These are phyloP conservation scores for Crepidotus sp. DNA, from an alignment of 1,284 basidiomycete genomes.

Conservation along the genomic window DNA sequence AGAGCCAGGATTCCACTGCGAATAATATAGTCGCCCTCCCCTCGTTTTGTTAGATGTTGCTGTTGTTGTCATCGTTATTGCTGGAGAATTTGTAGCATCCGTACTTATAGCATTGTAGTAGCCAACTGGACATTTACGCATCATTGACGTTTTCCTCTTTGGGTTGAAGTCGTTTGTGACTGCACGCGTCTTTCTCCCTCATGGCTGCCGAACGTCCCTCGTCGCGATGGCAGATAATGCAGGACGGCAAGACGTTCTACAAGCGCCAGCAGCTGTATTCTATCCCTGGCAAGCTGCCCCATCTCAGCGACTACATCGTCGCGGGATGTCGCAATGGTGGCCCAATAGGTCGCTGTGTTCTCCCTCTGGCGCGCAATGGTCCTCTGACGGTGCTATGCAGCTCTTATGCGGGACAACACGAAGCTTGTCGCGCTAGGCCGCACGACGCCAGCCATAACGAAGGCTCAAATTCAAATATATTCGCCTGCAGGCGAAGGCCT, in stretches of 20 bases:
- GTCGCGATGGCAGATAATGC: constrained; percentile 71
- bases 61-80: constrained; percentile 14
- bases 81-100: constrained; percentile 9
- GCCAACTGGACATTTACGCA: background rate
- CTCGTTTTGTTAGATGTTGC: constrained; percentile 4
- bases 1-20: constrained; percentile 54
- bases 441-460: constrained; percentile 51
- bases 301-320: constrained; percentile 74
- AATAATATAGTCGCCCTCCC: constrained; percentile 30
- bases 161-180: background rate
- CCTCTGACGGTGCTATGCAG: constrained; percentile 31
- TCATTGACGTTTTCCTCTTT: background rate
- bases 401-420: constrained; percentile 79
- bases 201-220: constrained; percentile 55
- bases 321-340: constrained; percentile 83
- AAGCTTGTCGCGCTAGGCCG: constrained; percentile 74
- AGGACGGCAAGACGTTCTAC: constrained; percentile 72
- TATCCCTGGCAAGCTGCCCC: constrained; percentile 71
- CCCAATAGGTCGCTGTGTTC: constrained; percentile 59
- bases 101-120: constrained; percentile 11
- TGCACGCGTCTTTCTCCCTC: background rate
- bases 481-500: constrained; percentile 66
- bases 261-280: constrained; percentile 78
- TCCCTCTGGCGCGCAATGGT: background rate
- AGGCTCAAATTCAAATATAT: constrained; percentile 71